phyloP scores from a whole-genome alignment of 1,284 basidiomycete genomes.

The Ganoderma meredithae region DNA sequence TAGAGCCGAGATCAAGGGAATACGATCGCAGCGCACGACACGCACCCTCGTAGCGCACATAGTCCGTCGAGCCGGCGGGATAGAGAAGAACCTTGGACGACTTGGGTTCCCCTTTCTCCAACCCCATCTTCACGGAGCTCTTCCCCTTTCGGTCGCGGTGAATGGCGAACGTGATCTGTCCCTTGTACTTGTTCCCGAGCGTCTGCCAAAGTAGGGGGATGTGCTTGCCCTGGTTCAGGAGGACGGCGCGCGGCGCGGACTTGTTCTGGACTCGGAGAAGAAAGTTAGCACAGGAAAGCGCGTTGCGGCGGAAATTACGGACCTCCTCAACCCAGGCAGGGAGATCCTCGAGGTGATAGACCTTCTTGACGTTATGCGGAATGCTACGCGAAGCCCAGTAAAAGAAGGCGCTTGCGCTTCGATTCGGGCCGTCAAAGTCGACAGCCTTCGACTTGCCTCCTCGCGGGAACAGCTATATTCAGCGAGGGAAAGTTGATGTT shows the following conservation, averaged over 20 bases:
- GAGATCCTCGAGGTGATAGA: slow-evolving; percentile 67
- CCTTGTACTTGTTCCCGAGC: slow-evolving; percentile 77
- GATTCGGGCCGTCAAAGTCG: slow-evolving; percentile 74
- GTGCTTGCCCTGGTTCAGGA: slow-evolving; percentile 79
- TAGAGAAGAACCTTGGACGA: slow-evolving; percentile 73
- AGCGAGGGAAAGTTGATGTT: slow-evolving; percentile 18
- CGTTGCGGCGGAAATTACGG: slow-evolving; percentile 30
- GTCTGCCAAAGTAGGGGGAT: slow-evolving; percentile 89
- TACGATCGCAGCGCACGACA: slow-evolving; percentile 19
- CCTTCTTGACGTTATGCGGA: slow-evolving; percentile 71
- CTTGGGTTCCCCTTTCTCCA: slow-evolving; percentile 59
- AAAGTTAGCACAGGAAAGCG: not conserved
- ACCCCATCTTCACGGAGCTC: slow-evolving; percentile 62
- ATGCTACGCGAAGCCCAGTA: slow-evolving; percentile 82
- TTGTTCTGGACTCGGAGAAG: slow-evolving; percentile 48
- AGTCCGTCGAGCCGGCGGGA: slow-evolving; percentile 59
- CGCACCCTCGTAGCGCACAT: slow-evolving; percentile 67
- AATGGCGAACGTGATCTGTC: slow-evolving; percentile 71
- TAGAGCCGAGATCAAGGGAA: slow-evolving; percentile 7
- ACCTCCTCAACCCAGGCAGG: slow-evolving; percentile 71
- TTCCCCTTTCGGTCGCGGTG: slow-evolving; percentile 74
- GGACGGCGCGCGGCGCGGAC: slow-evolving; percentile 70
- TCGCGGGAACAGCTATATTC: slow-evolving; percentile 73
- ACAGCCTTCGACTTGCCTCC: slow-evolving; percentile 72
- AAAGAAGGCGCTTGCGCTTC: slow-evolving; percentile 77